A percentile compares a stretch with the other conserved stretches of the same genome.
Conservation (phyloP, 495 filamentous ascomycete genomes). For the Tuber magnatum region DNA sequence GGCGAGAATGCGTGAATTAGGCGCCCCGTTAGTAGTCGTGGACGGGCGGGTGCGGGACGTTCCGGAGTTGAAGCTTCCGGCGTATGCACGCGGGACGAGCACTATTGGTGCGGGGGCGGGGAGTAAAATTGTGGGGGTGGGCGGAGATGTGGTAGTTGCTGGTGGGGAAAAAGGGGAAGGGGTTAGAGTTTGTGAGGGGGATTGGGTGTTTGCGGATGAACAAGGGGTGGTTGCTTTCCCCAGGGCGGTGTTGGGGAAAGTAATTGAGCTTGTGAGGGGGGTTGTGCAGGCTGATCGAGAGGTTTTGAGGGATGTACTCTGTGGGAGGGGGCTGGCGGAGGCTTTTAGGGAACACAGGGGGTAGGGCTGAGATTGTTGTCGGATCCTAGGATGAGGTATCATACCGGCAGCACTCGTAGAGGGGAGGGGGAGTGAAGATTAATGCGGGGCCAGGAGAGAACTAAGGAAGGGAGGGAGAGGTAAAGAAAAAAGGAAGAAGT, state of each 20-base stretch:
- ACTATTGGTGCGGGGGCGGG: conserved; percentile 57
- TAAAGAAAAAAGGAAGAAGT: not conserved
- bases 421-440: not conserved
- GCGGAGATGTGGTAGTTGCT: conserved; percentile 50
- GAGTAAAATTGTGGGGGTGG: conserved; percentile 51
- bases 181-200: conserved; percentile 51
- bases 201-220: conserved; percentile 57
- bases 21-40: conserved; percentile 51
- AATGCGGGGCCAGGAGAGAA: not conserved
- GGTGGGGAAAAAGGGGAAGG: conserved; percentile 26
- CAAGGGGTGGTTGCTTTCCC: conserved; percentile 62
- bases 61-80: conserved; percentile 46
- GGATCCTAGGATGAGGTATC: not conserved
- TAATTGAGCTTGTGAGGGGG: conserved; percentile 51
- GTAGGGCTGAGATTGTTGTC: not conserved
- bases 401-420: not conserved
- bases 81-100: conserved; percentile 54
- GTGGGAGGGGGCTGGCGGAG: conserved; percentile 53
- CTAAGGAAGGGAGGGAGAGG: not conserved
- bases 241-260: conserved; percentile 45
- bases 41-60: conserved; percentile 60
- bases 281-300: conserved; percentile 55
- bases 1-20: conserved; percentile 52
- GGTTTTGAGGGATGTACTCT: conserved; percentile 54
- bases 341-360: conserved; percentile 48